Evolutionary conservation across 78 protist genomes (phyloP).

Genomic region (Mastigamoeba balamuthi): DNA sequence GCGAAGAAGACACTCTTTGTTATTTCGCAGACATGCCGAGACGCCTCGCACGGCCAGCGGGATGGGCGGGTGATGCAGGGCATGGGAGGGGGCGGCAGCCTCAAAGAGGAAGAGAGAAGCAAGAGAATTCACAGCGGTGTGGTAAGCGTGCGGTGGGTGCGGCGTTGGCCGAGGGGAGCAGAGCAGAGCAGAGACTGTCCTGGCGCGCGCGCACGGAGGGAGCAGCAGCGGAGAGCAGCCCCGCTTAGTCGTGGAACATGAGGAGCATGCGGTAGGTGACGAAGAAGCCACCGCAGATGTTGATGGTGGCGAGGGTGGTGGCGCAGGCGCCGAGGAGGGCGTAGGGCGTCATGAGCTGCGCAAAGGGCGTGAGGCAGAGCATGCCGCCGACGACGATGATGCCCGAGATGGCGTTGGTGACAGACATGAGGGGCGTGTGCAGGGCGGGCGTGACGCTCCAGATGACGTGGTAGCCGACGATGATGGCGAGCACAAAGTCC

Average conservation of each 20-base stretch:
- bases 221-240: too few relatives aligned
- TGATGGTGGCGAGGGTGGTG: conserved; percentile 72
- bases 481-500: conserved; percentile 69
- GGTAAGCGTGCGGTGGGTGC: too few relatives aligned
- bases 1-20: too few relatives aligned
- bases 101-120: too few relatives aligned
- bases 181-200: too few relatives aligned
- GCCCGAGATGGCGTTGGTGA: conserved; percentile 97
- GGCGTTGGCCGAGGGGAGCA: too few relatives aligned
- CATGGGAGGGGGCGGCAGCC: too few relatives aligned
- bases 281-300: conserved; percentile 91
- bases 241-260: conserved; percentile 82
- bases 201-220: too few relatives aligned
- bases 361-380: conserved; percentile 44
- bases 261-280: conserved; percentile 94
- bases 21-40: too few relatives aligned
- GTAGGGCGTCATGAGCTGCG: conserved; percentile 17
- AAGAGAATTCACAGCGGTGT: too few relatives aligned
- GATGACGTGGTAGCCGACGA: conserved; percentile 77
- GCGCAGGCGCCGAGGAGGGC: conserved; percentile 60
- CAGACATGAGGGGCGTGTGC: conserved; percentile 95
- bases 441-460: conserved; percentile 96
- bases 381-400: conserved; percentile 90
- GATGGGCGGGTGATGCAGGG: too few relatives aligned
- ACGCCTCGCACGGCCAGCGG: too few relatives aligned